These are phyloP conservation scores for Claviceps arundinis DNA, from an alignment of 2,329 filamentous ascomycete species.

Conservation along the genomic window DNA sequence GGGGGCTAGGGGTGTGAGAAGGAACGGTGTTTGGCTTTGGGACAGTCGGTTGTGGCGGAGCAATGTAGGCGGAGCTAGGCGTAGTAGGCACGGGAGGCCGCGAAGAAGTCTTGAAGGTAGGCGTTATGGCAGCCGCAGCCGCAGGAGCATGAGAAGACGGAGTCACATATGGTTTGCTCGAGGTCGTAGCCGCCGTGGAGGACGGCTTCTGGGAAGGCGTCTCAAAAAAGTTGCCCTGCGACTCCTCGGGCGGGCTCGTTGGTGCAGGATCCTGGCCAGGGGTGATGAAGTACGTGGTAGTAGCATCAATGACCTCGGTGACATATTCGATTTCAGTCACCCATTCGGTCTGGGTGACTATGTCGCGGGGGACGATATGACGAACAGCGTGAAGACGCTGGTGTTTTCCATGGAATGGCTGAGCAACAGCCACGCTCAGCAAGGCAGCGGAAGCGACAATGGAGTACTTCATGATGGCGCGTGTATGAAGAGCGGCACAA, in stretches of 20 bases:
- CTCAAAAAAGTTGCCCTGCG: conserved; percentile 20
- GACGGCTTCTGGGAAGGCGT: conserved; percentile 5
- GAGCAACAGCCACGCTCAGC: conserved; percentile 32
- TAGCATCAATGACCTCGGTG: conserved; percentile 34
- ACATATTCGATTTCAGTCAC: conserved; percentile 35
- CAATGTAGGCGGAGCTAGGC: conserved; percentile 6
- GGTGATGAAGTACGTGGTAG: conserved; percentile 31
- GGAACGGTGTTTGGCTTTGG: conserved; percentile 4
- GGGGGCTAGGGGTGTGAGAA: conserved; percentile 6
- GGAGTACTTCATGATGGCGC: conserved; percentile 27
- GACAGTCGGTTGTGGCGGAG: conserved; percentile 6
- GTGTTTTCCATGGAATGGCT: conserved; percentile 31
- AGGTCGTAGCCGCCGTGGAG: conserved; percentile 10
- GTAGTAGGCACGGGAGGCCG: conserved; percentile 6
- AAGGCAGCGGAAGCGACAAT: conserved; percentile 18
- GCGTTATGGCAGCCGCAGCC: conserved; percentile 13
- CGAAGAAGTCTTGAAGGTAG: conserved; percentile 13
- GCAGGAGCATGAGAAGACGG: conserved; percentile 12
- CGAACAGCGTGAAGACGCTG: conserved; percentile 20
- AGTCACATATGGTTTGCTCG: neutral
- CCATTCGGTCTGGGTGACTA: conserved; percentile 37
- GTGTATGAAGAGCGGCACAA: neutral
- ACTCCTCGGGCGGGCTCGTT: conserved; percentile 10
- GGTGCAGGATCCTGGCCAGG: conserved; percentile 18
- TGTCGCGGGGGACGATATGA: conserved; percentile 17